Conservation (phyloP, 139 green algal species). For the Chlorella sp. region DNA sequence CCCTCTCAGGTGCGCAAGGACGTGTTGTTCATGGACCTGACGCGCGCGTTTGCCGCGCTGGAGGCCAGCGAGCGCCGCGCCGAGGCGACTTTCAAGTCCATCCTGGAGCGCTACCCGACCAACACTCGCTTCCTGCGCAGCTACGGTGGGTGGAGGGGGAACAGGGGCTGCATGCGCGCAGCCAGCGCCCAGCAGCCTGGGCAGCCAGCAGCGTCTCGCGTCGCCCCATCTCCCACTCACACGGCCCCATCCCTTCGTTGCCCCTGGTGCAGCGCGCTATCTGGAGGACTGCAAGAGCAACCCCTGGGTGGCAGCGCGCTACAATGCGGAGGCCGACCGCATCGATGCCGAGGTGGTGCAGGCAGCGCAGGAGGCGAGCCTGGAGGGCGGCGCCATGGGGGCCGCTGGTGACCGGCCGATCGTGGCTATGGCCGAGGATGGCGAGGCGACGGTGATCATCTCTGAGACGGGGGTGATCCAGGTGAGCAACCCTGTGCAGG, state of each 20-base stretch:
- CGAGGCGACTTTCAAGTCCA: conserved; percentile 41
- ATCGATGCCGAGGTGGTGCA: not conserved
- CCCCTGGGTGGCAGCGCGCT: conserved; percentile 36
- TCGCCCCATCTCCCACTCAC: too few species aligned
- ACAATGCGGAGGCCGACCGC: conserved; percentile 10
- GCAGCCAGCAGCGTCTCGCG: too few species aligned
- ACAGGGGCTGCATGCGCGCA: not conserved
- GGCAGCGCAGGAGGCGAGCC: not conserved
- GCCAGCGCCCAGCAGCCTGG: too few species aligned
- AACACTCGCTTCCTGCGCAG: too few species aligned
- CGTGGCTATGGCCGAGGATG: too few species aligned
- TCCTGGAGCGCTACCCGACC: too few species aligned
- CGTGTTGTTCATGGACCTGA: conserved; percentile 43
- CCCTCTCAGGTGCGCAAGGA: conserved; percentile 18
- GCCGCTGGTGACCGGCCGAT: too few species aligned
- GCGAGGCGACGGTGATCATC: not conserved
- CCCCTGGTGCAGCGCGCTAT: not conserved
- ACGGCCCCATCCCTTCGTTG: too few species aligned
- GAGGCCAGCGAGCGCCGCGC: conserved; percentile 17
- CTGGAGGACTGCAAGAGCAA: conserved; percentile 40
- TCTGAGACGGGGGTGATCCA: not conserved
- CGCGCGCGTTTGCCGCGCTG: conserved; percentile 21
- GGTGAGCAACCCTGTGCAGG: not conserved
- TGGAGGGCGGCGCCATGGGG: too few species aligned
- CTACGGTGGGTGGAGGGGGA: conserved; percentile 14